Evolutionary conservation across 306 rosid genomes (phyloP).

Genomic region (Castanospermum australe): DNA sequence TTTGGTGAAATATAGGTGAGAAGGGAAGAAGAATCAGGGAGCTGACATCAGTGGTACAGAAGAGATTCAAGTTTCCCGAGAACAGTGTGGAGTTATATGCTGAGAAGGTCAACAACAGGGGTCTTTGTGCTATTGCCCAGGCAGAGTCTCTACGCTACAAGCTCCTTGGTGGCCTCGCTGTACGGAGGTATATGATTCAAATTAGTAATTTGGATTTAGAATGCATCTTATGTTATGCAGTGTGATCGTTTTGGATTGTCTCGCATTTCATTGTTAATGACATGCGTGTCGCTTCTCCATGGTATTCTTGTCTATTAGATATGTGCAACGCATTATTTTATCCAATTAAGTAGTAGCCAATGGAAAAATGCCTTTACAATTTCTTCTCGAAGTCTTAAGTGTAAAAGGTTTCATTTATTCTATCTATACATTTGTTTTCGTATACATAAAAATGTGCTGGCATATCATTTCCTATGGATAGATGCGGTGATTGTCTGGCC

Average conservation of each 20-base stretch:
- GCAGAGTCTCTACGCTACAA: slow-evolving; percentile 87
- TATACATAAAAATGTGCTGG: neutral
- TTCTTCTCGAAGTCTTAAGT: neutral
- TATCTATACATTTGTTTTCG: neutral
- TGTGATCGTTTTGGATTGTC: neutral
- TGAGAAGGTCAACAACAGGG: slow-evolving; percentile 79
- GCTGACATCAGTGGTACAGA: slow-evolving; percentile 80
- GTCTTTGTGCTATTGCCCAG: slow-evolving; percentile 80
- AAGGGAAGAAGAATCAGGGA: slow-evolving; percentile 82
- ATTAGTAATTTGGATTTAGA: neutral
- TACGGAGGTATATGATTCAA: slow-evolving; percentile 53
- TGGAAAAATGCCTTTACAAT: neutral
- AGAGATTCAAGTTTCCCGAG: slow-evolving; percentile 81
- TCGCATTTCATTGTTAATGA: neutral
- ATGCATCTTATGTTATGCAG: neutral
- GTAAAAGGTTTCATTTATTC: neutral
- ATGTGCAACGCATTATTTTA: too few species aligned
- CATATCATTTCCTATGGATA: neutral
- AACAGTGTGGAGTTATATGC: slow-evolving; percentile 80
- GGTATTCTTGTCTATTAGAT: neutral
- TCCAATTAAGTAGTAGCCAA: neutral
- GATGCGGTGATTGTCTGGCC: neutral
- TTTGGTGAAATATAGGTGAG: slow-evolving; percentile 46
- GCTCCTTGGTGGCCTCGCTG: slow-evolving; percentile 89
- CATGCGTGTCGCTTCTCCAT: neutral